Evolutionary conservation across 1,284 basidiomycete species (phyloP), one percentile per base, ranked within the genome.

Genomic region (Caloboletus inedulis): DNA sequence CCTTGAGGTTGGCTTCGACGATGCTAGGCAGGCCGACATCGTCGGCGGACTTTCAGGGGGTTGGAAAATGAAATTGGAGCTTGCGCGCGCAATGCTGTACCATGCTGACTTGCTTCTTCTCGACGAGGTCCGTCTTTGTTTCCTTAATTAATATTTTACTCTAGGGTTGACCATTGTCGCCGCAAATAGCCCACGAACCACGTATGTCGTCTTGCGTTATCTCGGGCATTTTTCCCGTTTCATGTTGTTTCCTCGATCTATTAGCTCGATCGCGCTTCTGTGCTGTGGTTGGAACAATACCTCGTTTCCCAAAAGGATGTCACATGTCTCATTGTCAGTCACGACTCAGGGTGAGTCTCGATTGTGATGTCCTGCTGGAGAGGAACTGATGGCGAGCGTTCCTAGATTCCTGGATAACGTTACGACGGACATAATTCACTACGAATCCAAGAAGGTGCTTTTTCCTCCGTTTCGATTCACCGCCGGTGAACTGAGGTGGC

Each of bases 1-100:
- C 16, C 62, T 79, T 16, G 91, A 91, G 62, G 92, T 97, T 55
- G 96, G 97, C 43, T 99, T 99, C 69, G 89, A 94, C 62, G 89
- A 92, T 58, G 82, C 79, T 53, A 82, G 94, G 57, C 95, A 98
- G 73, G 72, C 80, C 37, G 90, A 96, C 66, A 76, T 84, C 41
- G 95, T 98, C 55, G 91, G 89, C 45, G 90, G 92, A 49, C 77
- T 98, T 54, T 98, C 94, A 19, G 97, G 97, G 71, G 96, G 97
- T 47, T 99, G 96, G 96, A 99, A 99, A 79, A 99, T 99, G 96
- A 93, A 94, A 77, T 82, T 94, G 57, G 96, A 89, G 75, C 82
- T 90, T 44, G 93, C 89, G 14, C 78, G 93, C 62, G 94, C 94
- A n/a, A 97, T 97, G 92, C 75, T 97, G 49, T 95, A 95, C 75